Base-by-base conservation (phyloP, 768 basidiomycete genomes). In the Saitozyma podzolica region DNA sequence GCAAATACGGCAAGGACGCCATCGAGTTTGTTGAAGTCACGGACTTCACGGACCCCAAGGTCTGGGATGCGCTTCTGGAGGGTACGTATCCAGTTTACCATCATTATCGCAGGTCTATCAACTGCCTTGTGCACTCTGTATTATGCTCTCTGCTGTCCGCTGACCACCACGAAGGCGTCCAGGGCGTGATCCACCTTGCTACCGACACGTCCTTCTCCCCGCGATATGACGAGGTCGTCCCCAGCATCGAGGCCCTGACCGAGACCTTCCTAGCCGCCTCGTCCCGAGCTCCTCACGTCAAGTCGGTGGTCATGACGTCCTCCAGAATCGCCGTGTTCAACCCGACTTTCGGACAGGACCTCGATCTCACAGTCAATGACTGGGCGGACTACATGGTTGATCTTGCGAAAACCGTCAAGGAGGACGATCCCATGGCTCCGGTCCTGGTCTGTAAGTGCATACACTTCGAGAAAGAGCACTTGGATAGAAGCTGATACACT, bases 361-460 rank as follows among this genome's bases (percentile, higher is more conserved):
- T 50, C n/a, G 17, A 50, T 10, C 17, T 50, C 9, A 50, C 49
- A n/a, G 29, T 17, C 49, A n/a, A n/a, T 17, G 49, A 50, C 29
- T 50, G n/a, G 49, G 29, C 49, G 10, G 49, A 50, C n/a, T 50
- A 17, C 49, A 17, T 50, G 17, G 17, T 50, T 50, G 49, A 50
- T 50, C 49, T 50, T 1, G 49, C 49, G 9, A 50, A 50, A 29
- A 50, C 17, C 16, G 49, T n/a, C 9, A 10, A n/a, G 49, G 49
- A 50, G 9, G 49, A 50, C 49, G 49, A 50, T 50, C 49, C 49
- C 2, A 29, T 29, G 17, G 29, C 29, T 29, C 29, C 29, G 29
- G 29, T 29, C 29, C 5, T 29, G 29, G 29, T 29, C 29, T 29
- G 29, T 29, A 29, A 29, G 29, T 29, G 29, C 29, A n/a, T 29